Base-by-base conservation (phyloP, 768 basidiomycete species). In the Psilocybe sp. region DNA sequence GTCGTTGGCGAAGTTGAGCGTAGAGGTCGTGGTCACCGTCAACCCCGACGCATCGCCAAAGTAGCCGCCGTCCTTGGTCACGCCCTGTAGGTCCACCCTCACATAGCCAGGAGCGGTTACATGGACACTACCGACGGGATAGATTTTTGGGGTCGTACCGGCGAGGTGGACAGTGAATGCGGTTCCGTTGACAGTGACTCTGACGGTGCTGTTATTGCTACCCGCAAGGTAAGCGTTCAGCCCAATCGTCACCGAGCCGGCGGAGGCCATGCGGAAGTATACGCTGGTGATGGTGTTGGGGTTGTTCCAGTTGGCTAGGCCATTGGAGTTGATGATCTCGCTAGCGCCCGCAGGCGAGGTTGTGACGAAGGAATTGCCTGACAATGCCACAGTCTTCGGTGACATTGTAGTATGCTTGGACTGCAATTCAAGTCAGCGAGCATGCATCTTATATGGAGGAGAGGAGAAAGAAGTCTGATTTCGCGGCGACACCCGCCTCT, bases 191-290 rank as follows among this genome's bases (percentile, higher is more conserved):
- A 56, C 34, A 33, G 55, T 52, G 47, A 52, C 55, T 39, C 39
- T 52, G 43, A 56, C 38, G 6, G 51, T 52, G 44, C 55, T 56
- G 51, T 34, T 49, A 44, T 40, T 56, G 34, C 55, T 56, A 18
- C 55, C 55, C n/a, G 51, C 51, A 8, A 56, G 44, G 39, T 49
- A 52, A 3, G 55, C 55, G 55, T 52, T 56, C 14, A 56, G 39
- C n/a, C 51, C 55, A 35, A 56, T 23, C 13, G 48, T 52, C 36
- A 49, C 51, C 9, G 40, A 34, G 11, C 50, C 47, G 9, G 54
- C 46, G 31, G 54, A 55, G 38, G 50, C 33, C 50, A 55, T 41
- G 38, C 54, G 54, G 20, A 55, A 55, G 37, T 52, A 55, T 18
- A 41, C 42, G 46, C 46, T 55, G 43, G 40, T 44, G 46, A 55